These are phyloP conservation scores for Acmispon strigosus DNA, from an alignment of 306 rosid species.

Conservation along the genomic window DNA sequence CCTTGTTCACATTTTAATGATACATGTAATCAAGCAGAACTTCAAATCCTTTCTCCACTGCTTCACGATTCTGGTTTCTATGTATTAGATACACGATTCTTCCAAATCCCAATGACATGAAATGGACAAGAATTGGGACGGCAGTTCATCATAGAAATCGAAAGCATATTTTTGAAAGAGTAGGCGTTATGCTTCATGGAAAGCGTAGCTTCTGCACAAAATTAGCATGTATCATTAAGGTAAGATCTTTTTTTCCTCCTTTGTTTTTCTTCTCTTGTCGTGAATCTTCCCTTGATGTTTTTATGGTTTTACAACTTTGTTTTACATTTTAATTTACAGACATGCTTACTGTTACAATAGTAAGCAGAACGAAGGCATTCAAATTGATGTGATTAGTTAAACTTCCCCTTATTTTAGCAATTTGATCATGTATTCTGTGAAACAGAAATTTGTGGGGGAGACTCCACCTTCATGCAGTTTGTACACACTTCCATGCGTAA, in stretches of 20 bases:
- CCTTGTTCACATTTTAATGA: background rate
- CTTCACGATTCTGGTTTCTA: conserved; percentile 11
- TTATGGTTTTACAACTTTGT: background rate
- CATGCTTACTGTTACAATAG: too few relatives aligned
- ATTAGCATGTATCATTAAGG: conserved; percentile 57
- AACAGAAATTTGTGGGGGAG: too few relatives aligned
- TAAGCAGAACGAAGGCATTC: too few relatives aligned
- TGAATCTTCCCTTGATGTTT: background rate
- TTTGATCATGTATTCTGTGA: too few relatives aligned
- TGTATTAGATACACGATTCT: conserved; percentile 61
- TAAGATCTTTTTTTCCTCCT: conserved; percentile 13
- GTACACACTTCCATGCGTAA: too few relatives aligned
- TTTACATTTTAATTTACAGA: too few relatives aligned
- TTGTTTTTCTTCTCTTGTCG: background rate
- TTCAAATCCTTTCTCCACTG: conserved; percentile 2
- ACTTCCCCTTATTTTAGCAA: too few relatives aligned
- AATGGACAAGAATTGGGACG: conserved; percentile 30
- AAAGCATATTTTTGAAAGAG: conserved; percentile 49
- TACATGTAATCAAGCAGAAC: background rate
- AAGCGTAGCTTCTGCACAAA: conserved; percentile 69
- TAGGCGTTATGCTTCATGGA: conserved; percentile 85
- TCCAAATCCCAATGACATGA: conserved; percentile 39
- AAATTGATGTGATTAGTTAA: too few relatives aligned
- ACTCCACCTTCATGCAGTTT: too few relatives aligned
- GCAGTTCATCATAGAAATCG: conserved; percentile 15